Percentiles rank a stretch among this genome's conserved stretches.
phyloP scores from a whole-genome alignment of 169 alveolate species.

The Cryptosporidium viatorum region DNA sequence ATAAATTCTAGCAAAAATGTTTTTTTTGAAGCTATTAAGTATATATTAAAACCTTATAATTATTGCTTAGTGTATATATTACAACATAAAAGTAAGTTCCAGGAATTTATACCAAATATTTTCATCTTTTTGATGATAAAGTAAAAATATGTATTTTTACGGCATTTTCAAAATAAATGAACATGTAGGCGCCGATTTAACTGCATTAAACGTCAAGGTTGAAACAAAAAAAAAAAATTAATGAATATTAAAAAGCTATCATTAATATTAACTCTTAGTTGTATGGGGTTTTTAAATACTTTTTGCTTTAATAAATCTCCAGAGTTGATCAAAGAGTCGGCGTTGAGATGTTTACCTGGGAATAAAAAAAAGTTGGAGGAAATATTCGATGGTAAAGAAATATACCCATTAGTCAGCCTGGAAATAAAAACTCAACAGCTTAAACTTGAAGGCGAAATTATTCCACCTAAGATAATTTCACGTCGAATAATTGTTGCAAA shows the following conservation, averaged over 20 bases:
- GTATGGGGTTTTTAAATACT: background rate
- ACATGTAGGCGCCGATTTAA: slow-evolving; percentile 1
- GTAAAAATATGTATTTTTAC: background rate
- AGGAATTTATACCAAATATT: background rate
- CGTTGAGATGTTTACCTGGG: background rate
- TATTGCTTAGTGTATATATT: too few relatives aligned
- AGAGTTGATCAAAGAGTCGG: background rate
- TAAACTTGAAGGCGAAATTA: slow-evolving; percentile 38
- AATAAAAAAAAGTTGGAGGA: background rate
- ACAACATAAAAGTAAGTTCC: background rate
- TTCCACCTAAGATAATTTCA: background rate
- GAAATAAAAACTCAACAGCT: slow-evolving; percentile 38
- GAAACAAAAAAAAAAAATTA: background rate
- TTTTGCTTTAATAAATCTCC: background rate
- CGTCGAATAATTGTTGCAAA: slow-evolving; percentile 39
- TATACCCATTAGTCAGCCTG: slow-evolving; percentile 44
- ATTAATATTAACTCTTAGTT: background rate
- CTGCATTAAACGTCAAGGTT: background rate
- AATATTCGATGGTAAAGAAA: background rate
- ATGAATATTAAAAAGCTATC: background rate
- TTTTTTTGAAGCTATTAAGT: too few relatives aligned
- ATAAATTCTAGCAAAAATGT: background rate
- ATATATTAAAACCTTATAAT: too few relatives aligned
- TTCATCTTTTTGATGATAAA: too few relatives aligned
- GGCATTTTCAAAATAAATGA: background rate